phyloP scores from a whole-genome alignment of 2,329 filamentous ascomycete genomes.

The Chrysosporium keratinophilum region DNA sequence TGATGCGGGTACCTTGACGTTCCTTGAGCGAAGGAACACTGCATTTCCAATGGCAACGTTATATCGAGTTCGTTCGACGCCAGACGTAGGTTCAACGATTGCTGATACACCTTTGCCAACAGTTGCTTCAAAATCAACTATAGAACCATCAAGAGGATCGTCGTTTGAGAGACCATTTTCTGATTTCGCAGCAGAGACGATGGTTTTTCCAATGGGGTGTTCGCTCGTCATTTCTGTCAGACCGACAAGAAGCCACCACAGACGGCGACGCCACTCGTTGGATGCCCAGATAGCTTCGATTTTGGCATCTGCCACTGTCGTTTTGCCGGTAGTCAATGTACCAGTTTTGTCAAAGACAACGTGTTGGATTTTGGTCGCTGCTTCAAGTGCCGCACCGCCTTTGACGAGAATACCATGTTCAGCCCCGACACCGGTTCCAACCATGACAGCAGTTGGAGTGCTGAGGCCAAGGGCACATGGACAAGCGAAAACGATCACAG shows the following conservation, averaged over 20 bases:
- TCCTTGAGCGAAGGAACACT: conserved; percentile 60
- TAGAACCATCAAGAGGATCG: conserved; percentile 65
- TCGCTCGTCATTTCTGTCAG: conserved; percentile 94
- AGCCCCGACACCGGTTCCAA: conserved; percentile 91
- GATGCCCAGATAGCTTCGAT: conserved; percentile 60
- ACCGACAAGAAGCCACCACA: conserved; percentile 95
- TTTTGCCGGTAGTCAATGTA: conserved; percentile 81
- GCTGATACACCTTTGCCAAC: conserved; percentile 82
- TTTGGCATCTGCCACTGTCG: conserved; percentile 70
- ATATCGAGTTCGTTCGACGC: conserved; percentile 60
- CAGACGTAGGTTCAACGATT: conserved; percentile 63
- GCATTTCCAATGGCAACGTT: conserved; percentile 75
- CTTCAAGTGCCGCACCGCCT: conserved; percentile 84
- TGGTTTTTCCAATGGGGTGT: conserved; percentile 87
- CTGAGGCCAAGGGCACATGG: conserved; percentile 93
- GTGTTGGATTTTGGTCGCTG: conserved; percentile 51
- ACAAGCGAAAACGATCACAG: conserved; percentile 95
- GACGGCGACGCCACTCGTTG: conserved; percentile 55
- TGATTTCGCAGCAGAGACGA: conserved; percentile 62
- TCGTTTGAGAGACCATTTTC: conserved; percentile 64
- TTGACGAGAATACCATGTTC: conserved; percentile 97
- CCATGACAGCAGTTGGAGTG: conserved; percentile 96
- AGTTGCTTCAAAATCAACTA: conserved; percentile 71
- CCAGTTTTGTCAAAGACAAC: conserved; percentile 76
- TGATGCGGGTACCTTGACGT: conserved; percentile 43